Evolutionary conservation across 2,329 filamentous ascomycete genomes (phyloP).

Genomic region (Myriangium duriaei): DNA sequence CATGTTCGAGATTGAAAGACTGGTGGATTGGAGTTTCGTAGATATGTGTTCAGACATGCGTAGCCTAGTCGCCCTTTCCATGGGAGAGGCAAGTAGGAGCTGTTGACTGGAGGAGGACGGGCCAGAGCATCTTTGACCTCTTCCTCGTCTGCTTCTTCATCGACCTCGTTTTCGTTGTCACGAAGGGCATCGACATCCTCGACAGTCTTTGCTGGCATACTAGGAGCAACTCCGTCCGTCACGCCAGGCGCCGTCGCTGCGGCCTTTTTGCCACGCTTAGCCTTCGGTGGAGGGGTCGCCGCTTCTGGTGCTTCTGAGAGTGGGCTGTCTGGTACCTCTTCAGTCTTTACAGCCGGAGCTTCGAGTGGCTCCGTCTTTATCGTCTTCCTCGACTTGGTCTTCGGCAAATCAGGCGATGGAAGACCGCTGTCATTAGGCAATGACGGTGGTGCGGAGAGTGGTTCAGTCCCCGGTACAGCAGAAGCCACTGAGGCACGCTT

Average conservation of each 20-base stretch:
- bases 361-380: slow-evolving; percentile 29
- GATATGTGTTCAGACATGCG: slow-evolving; percentile 86
- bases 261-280: slow-evolving; percentile 12
- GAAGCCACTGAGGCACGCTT: slow-evolving; percentile 6
- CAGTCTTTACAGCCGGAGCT: slow-evolving; percentile 16
- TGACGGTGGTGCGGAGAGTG: slow-evolving; percentile 4
- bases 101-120: slow-evolving; percentile 68
- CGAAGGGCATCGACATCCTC: slow-evolving; percentile 12
- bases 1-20: slow-evolving; percentile 88
- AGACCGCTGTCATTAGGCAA: slow-evolving; percentile 2
- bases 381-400: slow-evolving; percentile 18
- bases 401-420: neutral
- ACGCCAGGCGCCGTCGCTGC: slow-evolving; percentile 13
- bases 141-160: slow-evolving; percentile 41
- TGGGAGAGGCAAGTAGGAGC: slow-evolving; percentile 68
- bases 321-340: slow-evolving; percentile 19
- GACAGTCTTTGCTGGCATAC: slow-evolving; percentile 16
- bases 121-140: slow-evolving; percentile 46
- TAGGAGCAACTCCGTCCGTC: slow-evolving; percentile 12
- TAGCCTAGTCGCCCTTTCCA: slow-evolving; percentile 87
- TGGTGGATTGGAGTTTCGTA: slow-evolving; percentile 66
- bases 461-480: neutral
- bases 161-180: slow-evolving; percentile 43
- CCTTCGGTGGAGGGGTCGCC: slow-evolving; percentile 17
- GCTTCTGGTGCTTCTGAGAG: slow-evolving; percentile 25